Evolutionary conservation across 148 eudicot genomes (phyloP).

Genomic region (Rhododendron mucronatum): DNA sequence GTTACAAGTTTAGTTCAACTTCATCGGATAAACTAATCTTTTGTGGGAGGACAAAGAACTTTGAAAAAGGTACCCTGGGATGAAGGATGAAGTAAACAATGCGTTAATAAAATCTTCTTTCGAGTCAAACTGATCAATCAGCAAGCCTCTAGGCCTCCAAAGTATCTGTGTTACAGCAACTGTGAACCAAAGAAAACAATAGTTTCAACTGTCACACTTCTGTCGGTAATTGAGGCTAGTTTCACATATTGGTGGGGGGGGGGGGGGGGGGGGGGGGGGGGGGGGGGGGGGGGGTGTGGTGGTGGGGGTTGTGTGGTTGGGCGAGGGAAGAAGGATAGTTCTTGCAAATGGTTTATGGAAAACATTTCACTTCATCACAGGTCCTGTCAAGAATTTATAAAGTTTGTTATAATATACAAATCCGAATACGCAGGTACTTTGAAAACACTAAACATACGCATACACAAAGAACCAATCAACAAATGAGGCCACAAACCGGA

Average conservation of each 20-base stretch:
- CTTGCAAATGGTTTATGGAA: neutral
- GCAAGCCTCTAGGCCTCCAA: conserved; percentile 93
- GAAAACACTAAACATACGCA: neutral
- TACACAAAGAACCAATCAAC: neutral
- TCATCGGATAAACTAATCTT: conserved; percentile 7
- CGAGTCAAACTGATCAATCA: conserved; percentile 93
- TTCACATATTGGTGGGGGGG: too few species aligned
- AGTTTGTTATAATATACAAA: neutral
- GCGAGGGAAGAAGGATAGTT: neutral
- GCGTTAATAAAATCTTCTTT: conserved; percentile 95
- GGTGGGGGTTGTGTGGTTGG: too few species aligned
- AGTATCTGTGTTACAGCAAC: conserved; percentile 92
- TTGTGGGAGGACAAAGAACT: neutral
- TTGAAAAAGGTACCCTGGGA: conserved; percentile 63
- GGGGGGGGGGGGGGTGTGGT: too few species aligned
- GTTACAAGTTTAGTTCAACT: conserved; percentile 15
- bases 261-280: too few species aligned
- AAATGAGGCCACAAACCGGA: neutral
- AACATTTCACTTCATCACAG: neutral
- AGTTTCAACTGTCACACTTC: conserved; percentile 5
- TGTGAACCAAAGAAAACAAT: conserved; percentile 23
- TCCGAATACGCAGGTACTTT: neutral
- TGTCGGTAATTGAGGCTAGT: neutral
- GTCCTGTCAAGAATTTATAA: neutral
- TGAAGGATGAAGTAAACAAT: conserved; percentile 86